Evolutionary conservation across 768 basidiomycete genomes (phyloP).

Genomic region (Tephrocybe rancida): DNA sequence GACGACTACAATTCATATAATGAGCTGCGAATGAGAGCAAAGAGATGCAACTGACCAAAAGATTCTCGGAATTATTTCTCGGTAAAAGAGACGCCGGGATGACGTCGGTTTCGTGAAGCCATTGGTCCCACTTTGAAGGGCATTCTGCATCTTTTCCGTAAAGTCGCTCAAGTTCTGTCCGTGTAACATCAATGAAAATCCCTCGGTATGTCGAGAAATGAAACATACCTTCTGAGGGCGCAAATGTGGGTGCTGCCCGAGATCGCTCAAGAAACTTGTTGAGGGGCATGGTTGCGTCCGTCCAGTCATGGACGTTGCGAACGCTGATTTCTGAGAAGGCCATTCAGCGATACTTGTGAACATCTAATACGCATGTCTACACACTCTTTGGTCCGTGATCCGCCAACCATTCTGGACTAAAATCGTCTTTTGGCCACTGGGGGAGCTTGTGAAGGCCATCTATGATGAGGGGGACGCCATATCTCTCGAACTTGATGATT

Average conservation of each 20-base stretch:
- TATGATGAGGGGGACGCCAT: conserved; percentile 66
- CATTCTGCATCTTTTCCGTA: conserved; percentile 83
- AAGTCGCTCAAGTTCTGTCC: conserved; percentile 57
- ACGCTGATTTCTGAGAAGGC: conserved; percentile 51
- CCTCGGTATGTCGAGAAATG: background rate
- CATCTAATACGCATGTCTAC: conserved; percentile 3
- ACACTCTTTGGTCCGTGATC: conserved; percentile 30
- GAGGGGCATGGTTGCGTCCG: conserved; percentile 54
- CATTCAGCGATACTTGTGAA: too few relatives aligned
- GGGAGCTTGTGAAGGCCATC: conserved; percentile 56
- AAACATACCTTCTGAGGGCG: conserved; percentile 38
- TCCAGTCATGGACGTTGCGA: conserved; percentile 63
- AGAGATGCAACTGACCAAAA: conserved; percentile 41
- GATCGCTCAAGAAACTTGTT: conserved; percentile 53
- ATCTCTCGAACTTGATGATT: conserved; percentile 48
- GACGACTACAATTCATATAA: conserved; percentile 35
- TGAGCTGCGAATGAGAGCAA: background rate
- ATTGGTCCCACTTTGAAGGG: conserved; percentile 64
- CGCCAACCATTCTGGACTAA: conserved; percentile 58
- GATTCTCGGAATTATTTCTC: conserved; percentile 49
- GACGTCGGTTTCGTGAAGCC: conserved; percentile 48
- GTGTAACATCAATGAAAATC: background rate
- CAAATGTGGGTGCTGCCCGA: conserved; percentile 35
- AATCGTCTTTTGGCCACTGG: conserved; percentile 56
- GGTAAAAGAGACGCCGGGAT: conserved; percentile 59